These are phyloP conservation scores for Paecilomyces formosus DNA, from an alignment of 2,329 filamentous ascomycete species.

Conservation along the genomic window DNA sequence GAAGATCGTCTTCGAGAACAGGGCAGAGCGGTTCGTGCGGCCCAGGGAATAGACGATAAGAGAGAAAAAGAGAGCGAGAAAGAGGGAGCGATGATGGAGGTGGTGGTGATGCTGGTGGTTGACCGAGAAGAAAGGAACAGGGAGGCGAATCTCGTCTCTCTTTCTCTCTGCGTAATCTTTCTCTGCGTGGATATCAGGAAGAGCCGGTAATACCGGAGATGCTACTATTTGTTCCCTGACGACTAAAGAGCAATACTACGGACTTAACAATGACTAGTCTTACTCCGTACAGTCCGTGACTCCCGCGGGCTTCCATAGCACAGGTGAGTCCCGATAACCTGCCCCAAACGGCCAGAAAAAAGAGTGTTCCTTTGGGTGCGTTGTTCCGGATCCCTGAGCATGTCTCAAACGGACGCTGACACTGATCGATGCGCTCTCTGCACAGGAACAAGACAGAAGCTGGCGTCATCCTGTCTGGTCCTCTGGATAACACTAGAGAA, in stretches of 20 bases:
- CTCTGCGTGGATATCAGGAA: background rate
- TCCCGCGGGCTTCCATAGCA: background rate
- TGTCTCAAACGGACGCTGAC: background rate
- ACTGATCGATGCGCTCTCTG: background rate
- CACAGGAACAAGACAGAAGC: background rate
- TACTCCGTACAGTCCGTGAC: background rate
- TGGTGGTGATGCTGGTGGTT: background rate
- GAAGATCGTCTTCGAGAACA: background rate
- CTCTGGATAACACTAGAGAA: background rate
- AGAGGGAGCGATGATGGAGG: background rate
- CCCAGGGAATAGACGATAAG: background rate
- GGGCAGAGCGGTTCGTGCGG: background rate
- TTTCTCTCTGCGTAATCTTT: slow-evolving; percentile 1
- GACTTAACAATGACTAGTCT: background rate
- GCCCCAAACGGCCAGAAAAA: background rate
- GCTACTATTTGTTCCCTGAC: background rate
- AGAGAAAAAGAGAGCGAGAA: background rate
- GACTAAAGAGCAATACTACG: background rate
- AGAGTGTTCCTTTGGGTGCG: background rate
- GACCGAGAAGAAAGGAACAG: slow-evolving; percentile 3
- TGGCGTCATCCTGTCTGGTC: background rate
- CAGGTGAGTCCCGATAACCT: background rate
- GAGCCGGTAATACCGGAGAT: background rate
- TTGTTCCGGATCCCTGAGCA: background rate
- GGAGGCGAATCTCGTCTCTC: slow-evolving; percentile 1